Percentiles rank a stretch among this genome's conserved stretches.
Evolutionary conservation across 495 filamentous ascomycete genomes (phyloP).

Genomic region (Daldinia vernicosa): DNA sequence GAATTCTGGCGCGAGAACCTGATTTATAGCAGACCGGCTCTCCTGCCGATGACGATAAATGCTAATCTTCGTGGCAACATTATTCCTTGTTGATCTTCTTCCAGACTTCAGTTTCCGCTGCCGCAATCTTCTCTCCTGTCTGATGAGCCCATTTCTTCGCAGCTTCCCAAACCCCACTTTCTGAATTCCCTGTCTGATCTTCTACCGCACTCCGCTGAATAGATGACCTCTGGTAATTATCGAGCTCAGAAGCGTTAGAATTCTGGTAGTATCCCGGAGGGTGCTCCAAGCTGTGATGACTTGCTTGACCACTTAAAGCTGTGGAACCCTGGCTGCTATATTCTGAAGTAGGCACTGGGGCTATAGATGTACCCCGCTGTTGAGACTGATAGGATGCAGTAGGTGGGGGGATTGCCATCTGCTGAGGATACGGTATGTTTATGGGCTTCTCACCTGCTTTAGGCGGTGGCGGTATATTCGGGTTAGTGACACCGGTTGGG

Average conservation of each 20-base stretch:
- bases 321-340: constrained; percentile 27
- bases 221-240: constrained; percentile 46
- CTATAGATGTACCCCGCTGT: constrained; percentile 50
- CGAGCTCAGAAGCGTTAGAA: constrained; percentile 56
- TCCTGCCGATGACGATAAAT: not conserved
- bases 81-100: constrained; percentile 67
- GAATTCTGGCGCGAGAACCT: constrained; percentile 7
- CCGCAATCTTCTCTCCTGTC: constrained; percentile 68
- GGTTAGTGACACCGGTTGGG: constrained; percentile 34
- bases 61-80: constrained; percentile 1
- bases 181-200: constrained; percentile 50
- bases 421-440: constrained; percentile 50
- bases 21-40: constrained; percentile 6
- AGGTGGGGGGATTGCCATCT: constrained; percentile 54
- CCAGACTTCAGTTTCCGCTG: constrained; percentile 77
- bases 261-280: constrained; percentile 67
- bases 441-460: constrained; percentile 56
- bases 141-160: constrained; percentile 69
- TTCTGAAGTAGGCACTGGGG: constrained; percentile 35
- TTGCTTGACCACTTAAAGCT: constrained; percentile 6
- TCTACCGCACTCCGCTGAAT: constrained; percentile 42
- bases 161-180: constrained; percentile 58
- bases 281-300: constrained; percentile 51
- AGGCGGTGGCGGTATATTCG: constrained; percentile 62
- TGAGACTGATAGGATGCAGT: constrained; percentile 45